Evolutionary conservation across 768 basidiomycete species (phyloP).

Genomic region (Galerina sulciceps): DNA sequence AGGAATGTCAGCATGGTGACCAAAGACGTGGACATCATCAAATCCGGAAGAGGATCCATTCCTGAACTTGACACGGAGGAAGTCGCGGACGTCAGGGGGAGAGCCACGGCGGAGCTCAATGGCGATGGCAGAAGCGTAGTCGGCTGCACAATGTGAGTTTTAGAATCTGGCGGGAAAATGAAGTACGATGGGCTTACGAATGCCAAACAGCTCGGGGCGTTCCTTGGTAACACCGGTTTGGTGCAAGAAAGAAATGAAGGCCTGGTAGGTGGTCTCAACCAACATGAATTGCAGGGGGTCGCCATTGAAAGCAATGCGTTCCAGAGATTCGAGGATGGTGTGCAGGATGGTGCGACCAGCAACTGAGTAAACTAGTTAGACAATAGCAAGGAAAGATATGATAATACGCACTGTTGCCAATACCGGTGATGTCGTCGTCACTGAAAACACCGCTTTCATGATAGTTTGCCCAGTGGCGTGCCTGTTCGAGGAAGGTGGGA

Average conservation of each 20-base stretch:
- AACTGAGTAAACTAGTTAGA: conserved; percentile 45
- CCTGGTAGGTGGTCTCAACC: conserved; percentile 85
- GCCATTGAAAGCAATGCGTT: conserved; percentile 78
- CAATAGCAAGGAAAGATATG: neutral
- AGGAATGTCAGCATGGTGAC: conserved; percentile 75
- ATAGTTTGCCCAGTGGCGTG: conserved; percentile 75
- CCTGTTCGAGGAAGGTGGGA: conserved; percentile 77
- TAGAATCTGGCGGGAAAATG: neutral
- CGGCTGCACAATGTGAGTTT: conserved; percentile 49
- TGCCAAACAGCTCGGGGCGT: conserved; percentile 61
- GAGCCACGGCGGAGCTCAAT: conserved; percentile 81
- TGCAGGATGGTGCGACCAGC: conserved; percentile 81
- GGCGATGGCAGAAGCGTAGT: conserved; percentile 74
- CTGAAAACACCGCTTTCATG: conserved; percentile 82
- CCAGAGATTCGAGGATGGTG: conserved; percentile 71
- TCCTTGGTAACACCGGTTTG: conserved; percentile 65
- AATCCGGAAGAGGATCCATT: conserved; percentile 74
- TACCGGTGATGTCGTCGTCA: conserved; percentile 57
- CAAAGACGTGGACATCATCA: conserved; percentile 73
- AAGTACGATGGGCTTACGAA: conserved; percentile 54
- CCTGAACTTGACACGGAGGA: conserved; percentile 84
- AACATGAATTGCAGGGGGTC: conserved; percentile 82
- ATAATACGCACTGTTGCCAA: conserved; percentile 74
- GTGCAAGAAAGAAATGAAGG: conserved; percentile 88
- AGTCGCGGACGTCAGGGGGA: conserved; percentile 78